Conservation (phyloP, 1,139 yeast species). For the Candida pseudoviswanathii region DNA sequence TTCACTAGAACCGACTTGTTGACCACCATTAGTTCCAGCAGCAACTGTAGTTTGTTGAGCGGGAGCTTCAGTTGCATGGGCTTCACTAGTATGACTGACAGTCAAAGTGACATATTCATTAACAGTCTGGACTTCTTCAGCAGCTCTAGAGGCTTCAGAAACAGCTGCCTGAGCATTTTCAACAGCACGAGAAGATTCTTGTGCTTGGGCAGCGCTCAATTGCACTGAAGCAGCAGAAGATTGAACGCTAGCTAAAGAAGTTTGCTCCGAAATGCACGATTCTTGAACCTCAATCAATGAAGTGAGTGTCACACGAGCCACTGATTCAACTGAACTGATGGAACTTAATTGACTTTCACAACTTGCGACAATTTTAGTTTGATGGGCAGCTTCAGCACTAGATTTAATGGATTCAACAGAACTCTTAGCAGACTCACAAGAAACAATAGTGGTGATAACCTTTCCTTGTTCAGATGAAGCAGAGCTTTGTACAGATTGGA, state of each 20-base stretch:
- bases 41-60: not conserved
- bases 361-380: constrained; percentile 11
- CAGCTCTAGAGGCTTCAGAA: constrained; percentile 12
- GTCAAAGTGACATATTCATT: not conserved
- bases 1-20: not conserved
- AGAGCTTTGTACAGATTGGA: constrained; percentile 12
- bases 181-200: constrained; percentile 9
- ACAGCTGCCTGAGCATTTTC: constrained; percentile 12
- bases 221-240: constrained; percentile 14
- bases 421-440: constrained; percentile 16
- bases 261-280: constrained; percentile 10
- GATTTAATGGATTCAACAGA: constrained; percentile 15
- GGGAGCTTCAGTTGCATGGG: constrained; percentile 4
- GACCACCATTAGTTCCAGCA: not conserved
- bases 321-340: constrained; percentile 9
- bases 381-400: constrained; percentile 9
- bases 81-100: constrained; percentile 8
- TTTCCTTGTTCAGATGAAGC: constrained; percentile 8
- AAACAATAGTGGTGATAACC: constrained; percentile 12
- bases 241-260: constrained; percentile 10
- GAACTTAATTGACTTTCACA: constrained; percentile 12
- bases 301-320: constrained; percentile 9
- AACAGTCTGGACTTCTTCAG: constrained; percentile 7
- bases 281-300: constrained; percentile 9
- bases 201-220: constrained; percentile 12